These are phyloP conservation scores for Groenewaldozyma salmanticensis DNA, from an alignment of 805 yeast species.

Conservation along the genomic window DNA sequence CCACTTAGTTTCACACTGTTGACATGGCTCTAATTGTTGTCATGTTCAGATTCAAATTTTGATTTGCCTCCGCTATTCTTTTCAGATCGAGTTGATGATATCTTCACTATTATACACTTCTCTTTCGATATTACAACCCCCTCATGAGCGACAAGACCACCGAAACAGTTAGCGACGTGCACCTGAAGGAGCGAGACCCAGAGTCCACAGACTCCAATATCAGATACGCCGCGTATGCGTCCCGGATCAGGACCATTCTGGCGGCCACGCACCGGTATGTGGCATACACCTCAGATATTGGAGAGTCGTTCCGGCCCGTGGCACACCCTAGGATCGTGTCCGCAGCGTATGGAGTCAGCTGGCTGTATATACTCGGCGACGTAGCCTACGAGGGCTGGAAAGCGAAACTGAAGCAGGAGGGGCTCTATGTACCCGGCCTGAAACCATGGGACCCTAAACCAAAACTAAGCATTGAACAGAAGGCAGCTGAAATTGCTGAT, in stretches of 20 bases:
- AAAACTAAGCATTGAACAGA: conserved; percentile 26
- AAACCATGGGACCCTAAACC: conserved; percentile 58
- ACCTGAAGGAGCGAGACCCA: no score
- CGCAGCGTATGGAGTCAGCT: conserved; percentile 61
- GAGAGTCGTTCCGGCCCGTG: conserved; percentile 78
- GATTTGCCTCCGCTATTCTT: no score
- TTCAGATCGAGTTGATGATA: no score
- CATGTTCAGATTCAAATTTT: no score
- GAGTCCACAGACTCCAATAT: conserved; percentile 40
- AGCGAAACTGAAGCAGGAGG: conserved; percentile 46
- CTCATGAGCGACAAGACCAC: no score
- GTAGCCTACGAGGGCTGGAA: conserved; percentile 66
- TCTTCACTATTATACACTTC: no score
- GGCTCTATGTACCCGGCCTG: conserved; percentile 48
- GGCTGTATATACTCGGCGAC: conserved; percentile 70
- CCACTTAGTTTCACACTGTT: no score
- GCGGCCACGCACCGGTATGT: conserved; percentile 70
- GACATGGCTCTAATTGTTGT: no score
- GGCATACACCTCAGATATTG: conserved; percentile 80
- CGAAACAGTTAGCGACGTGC: no score
- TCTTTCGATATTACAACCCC: no score
- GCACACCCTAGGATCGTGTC: conserved; percentile 61
- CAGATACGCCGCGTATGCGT: conserved; percentile 79
- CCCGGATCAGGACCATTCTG: conserved; percentile 59
- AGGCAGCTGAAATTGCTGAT: conserved; percentile 28